Evolutionary conservation across 2,329 filamentous ascomycete genomes (phyloP), one percentile per base, ranked within the genome.

Genomic region (Coleophoma cylindrospora): DNA sequence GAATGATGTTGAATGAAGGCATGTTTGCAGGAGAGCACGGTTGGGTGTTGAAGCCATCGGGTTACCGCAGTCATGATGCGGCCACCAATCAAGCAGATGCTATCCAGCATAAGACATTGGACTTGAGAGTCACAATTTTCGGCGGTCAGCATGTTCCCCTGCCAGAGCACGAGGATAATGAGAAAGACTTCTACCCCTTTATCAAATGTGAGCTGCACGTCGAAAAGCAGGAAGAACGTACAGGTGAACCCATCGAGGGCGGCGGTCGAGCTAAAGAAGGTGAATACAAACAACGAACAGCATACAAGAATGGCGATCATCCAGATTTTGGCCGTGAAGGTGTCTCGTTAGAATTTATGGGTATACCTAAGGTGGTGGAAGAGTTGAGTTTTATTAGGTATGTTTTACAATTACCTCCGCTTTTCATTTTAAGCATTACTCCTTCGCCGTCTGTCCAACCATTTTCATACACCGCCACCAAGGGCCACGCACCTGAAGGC

Each of bases 1-100:
- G 89, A 33, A 95, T 95, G 85, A 96, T 96, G 92, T 78, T 96
- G 13, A 96, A 96, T 64, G 85, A 94, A 63, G 91, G 83, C 59
- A 94, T 95, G 89, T 96, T 96, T 68, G 79, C 83, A 2, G 87
- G 83, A 10, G 86, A 88, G 46, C 73, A 80, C 40, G 91, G 92
- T 38, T 96, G 89, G 88, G 82, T 91, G 2, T 75, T 94, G 54
- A 96, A 96, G 68, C 91, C 91, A 0, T 66, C 76, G 33, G 86
- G 86, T 14, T 94, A 91, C 66, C 84, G 83, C 52, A 74, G 73
- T 34, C 34, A 34, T 22, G 61, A 64, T 33, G 19, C 49, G 12
- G 50, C 51, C 34, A 21, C 32, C 12, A 41, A 53, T 43, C 40
- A 53, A 50, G 8, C 40, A 27, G 60, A 59, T 44, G 50, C 57